Percentiles rank a stretch among this genome's conserved stretches.
Evolutionary conservation across 805 yeast species (phyloP).

Genomic region (Kuraishia capsulata): DNA sequence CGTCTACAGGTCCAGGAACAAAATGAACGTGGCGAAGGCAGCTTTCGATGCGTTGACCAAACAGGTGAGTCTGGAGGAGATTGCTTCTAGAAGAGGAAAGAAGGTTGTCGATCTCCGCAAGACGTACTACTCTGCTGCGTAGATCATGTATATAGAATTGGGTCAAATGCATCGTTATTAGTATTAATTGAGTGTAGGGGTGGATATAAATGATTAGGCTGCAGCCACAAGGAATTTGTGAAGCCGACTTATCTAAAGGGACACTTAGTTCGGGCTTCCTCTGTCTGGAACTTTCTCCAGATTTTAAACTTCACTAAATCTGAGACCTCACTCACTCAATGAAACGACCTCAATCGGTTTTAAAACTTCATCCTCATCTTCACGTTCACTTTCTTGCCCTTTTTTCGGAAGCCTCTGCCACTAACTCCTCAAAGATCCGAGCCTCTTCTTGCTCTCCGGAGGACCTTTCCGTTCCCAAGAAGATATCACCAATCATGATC

Average conservation of each 20-base stretch:
- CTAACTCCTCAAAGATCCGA: conserved; percentile 80
- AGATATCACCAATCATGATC: conserved; percentile 59
- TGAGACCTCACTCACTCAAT: neutral
- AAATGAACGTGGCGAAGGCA: conserved; percentile 90
- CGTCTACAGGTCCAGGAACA: conserved; percentile 85
- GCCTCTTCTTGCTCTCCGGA: conserved; percentile 92
- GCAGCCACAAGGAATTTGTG: neutral
- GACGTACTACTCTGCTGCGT: conserved; percentile 58
- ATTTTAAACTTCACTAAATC: too few species aligned
- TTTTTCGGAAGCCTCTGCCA: conserved; percentile 72
- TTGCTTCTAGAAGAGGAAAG: conserved; percentile 90
- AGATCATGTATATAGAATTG: conserved; percentile 1
- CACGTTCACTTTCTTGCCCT: conserved; percentile 53
- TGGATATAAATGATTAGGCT: too few species aligned
- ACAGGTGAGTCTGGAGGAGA: conserved; percentile 77
- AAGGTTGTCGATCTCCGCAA: conserved; percentile 88
- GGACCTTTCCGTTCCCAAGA: conserved; percentile 60
- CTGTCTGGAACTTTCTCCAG: too few species aligned
- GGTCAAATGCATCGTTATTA: neutral
- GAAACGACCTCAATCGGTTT: neutral
- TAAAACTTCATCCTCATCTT: conserved; percentile 7
- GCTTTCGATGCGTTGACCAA: conserved; percentile 73
- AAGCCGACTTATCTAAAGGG: too few species aligned
- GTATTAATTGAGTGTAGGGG: conserved; percentile 1
- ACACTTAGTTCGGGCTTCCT: too few species aligned